phyloP scores from a whole-genome alignment of 257 asterid genomes.

The Prunella vulgaris region DNA sequence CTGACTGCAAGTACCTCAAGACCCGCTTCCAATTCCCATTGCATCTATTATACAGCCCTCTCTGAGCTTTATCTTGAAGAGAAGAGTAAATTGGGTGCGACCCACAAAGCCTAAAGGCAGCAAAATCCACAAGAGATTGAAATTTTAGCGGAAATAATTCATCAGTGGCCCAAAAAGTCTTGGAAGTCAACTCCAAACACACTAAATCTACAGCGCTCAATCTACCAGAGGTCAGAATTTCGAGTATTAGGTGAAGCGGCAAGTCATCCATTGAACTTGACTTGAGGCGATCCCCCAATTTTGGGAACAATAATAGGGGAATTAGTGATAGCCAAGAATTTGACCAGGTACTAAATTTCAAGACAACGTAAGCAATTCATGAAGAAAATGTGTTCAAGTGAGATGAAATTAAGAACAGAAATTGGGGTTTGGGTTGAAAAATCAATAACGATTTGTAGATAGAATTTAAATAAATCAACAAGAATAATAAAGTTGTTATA shows the following conservation, averaged over 20 bases:
- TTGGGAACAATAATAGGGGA: not conserved
- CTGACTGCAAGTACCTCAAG: constrained; percentile 71
- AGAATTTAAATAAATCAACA: constrained; percentile 37
- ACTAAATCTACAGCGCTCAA: constrained; percentile 61
- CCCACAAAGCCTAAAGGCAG: constrained; percentile 68
- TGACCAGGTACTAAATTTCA: constrained; percentile 36
- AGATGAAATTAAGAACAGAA: constrained; percentile 43
- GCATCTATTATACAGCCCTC: constrained; percentile 52
- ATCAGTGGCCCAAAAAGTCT: constrained; percentile 42
- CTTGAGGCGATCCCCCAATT: constrained; percentile 59
- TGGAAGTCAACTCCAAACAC: constrained; percentile 58
- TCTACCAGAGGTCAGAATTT: constrained; percentile 58
- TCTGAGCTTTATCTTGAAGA: constrained; percentile 35
- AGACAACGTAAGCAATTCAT: constrained; percentile 34
- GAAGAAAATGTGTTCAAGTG: constrained; percentile 40
- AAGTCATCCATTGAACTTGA: constrained; percentile 53
- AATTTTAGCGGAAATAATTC: constrained; percentile 51
- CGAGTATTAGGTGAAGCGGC: constrained; percentile 68
- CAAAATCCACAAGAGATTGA: constrained; percentile 62
- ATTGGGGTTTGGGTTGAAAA: constrained; percentile 32
- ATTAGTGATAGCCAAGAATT: constrained; percentile 3
- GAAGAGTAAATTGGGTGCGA: constrained; percentile 47
- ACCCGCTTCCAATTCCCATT: constrained; percentile 64
- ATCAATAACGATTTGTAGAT: constrained; percentile 23
- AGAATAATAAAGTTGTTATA: constrained; percentile 22